phyloP scores from a whole-genome alignment of 768 basidiomycete species.

The Kockovaella imperatae region DNA sequence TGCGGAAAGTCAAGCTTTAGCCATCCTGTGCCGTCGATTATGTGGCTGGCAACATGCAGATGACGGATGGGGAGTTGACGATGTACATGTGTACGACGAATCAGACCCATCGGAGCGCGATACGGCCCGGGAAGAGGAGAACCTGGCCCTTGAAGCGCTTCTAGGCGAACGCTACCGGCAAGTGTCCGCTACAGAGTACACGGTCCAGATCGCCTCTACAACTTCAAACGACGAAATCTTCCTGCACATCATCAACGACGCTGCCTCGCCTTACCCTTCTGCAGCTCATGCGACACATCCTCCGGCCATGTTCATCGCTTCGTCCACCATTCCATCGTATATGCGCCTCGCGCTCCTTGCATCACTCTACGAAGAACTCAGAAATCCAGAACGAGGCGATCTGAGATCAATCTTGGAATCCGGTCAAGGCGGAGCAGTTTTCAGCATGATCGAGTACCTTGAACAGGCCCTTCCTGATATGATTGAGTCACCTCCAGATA shows the following conservation, averaged over 20 bases:
- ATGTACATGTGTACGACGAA: constrained; percentile 22
- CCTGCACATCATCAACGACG: constrained; percentile 59
- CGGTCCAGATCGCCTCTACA: constrained; percentile 27
- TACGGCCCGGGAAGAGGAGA: constrained; percentile 42
- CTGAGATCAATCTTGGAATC: constrained; percentile 52
- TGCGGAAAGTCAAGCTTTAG: constrained; percentile 47
- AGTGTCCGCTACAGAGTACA: constrained; percentile 24
- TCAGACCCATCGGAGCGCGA: constrained; percentile 29
- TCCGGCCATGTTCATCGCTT: constrained; percentile 68
- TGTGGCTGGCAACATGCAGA: constrained; percentile 39
- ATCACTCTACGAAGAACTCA: constrained; percentile 55
- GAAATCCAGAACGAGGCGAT: constrained; percentile 48
- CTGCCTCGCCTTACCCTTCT: constrained; percentile 49
- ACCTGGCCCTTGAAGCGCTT: constrained; percentile 43
- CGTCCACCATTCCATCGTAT: constrained; percentile 63
- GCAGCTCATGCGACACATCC: constrained; percentile 48
- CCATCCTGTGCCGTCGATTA: constrained; percentile 48
- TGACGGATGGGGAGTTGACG: constrained; percentile 40
- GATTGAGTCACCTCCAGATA: constrained; percentile 60
- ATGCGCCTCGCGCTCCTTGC: constrained; percentile 74
- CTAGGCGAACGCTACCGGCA: constrained; percentile 37
- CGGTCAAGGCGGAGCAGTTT: constrained; percentile 63
- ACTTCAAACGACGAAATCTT: constrained; percentile 45
- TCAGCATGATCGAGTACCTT: constrained; percentile 56
- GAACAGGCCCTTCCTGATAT: constrained; percentile 64